Base-by-base conservation (phyloP, 345 rosid genomes). In the Clausena lansium region DNA sequence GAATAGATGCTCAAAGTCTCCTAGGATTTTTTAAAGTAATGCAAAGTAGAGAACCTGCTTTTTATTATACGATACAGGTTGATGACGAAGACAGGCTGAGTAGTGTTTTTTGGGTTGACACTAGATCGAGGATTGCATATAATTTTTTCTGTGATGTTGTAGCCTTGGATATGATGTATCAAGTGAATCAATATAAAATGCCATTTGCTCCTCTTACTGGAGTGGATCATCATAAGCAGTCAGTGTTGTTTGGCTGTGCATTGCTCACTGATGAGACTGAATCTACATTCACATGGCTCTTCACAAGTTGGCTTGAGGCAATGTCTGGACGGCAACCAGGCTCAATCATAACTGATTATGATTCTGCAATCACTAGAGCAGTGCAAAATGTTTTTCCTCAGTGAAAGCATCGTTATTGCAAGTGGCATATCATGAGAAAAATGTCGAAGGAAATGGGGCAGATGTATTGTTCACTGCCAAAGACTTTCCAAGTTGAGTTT, bases 151-250 rank as follows among this genome's bases (percentile, higher is more conserved):
- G 81, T 1, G 85, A 76, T n/a, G n/a, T n/a, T n/a, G n/a, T n/a
- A n/a, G n/a, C n/a, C n/a, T n/a, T n/a, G n/a, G n/a, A n/a, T 62
- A 80, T 80, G 8, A 71, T 82, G 11, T 80, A 82, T 71, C 80
- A 76, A 68, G 67, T 70, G 63, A 80, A 81, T 73, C 82, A 80
- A 62, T 85, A 78, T 70, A 75, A 72, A 67, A 73, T 80, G 59
- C 88, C 86, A 38, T 78, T 78, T 70, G 85, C 86, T 20, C 81
- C 86, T 62, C 80, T 76, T 68, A 70, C 70, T 24, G 83, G 85
- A n/a, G 70, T 80, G 36, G 81, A 85, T 71, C 84, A 85, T 76
- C 81, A 83, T 65, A 76, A 76, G n/a, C 84, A 85, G 70, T 70
- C 79, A 6, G 76, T 83, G 28, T 39, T 85, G 54, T 83, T 85